Conservation (phyloP, 208 protist species). For the Acanthamoeba quina region DNA sequence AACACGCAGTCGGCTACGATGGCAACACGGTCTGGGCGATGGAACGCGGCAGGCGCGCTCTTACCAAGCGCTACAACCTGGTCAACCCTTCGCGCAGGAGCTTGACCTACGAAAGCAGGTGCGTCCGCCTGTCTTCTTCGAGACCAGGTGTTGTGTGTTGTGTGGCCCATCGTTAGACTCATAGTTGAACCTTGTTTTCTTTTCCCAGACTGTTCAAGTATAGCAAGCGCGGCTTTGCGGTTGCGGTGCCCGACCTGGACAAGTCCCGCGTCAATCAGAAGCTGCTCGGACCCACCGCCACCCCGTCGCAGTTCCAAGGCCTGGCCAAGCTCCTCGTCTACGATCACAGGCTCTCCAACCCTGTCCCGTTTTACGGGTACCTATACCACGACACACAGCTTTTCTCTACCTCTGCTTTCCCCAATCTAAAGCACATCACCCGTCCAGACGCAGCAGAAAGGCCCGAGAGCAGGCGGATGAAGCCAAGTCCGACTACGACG, state of each 20-base stretch:
- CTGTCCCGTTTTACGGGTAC: constrained; percentile 18
- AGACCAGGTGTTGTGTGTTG: not conserved
- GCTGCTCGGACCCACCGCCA: not conserved
- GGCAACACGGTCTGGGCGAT: constrained; percentile 79
- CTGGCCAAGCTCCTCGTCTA: constrained; percentile 70
- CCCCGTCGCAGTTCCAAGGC: constrained; percentile 67
- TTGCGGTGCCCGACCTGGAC: constrained; percentile 63
- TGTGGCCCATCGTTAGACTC: not conserved
- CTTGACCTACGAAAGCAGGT: constrained; percentile 82
- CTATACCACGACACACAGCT: not conserved
- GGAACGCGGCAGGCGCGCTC: constrained; percentile 74
- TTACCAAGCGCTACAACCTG: constrained; percentile 75
- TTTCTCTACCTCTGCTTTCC: too few relatives aligned
- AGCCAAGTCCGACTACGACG: constrained; percentile 62
- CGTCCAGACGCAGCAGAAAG: not conserved
- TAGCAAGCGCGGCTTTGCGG: constrained; percentile 56
- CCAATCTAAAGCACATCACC: too few relatives aligned
- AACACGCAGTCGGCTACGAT: constrained; percentile 80
- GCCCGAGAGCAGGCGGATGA: constrained; percentile 29
- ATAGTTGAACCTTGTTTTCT: too few relatives aligned
- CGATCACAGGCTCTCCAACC: constrained; percentile 53
- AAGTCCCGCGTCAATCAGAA: constrained; percentile 11
- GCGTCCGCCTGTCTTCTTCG: too few relatives aligned
- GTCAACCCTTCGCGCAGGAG: constrained; percentile 79
- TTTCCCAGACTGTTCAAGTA: constrained; percentile 84